Evolutionary conservation across 192 early-diverging fungal genomes (phyloP).

Genomic region (Allomyces arbusculus): DNA sequence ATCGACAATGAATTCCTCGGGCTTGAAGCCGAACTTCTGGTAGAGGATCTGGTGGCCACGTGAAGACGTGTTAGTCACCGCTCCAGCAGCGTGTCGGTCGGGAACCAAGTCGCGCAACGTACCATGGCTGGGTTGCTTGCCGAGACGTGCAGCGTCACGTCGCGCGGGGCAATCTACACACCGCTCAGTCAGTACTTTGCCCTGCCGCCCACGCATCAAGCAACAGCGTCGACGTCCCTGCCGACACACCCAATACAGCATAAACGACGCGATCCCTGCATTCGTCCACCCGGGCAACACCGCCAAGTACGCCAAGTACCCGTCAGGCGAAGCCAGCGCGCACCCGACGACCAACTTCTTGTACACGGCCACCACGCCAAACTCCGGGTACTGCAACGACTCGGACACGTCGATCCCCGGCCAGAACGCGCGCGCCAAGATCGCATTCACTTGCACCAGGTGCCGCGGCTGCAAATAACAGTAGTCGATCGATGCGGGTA

Average conservation of each 20-base stretch:
- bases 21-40: conserved; percentile 83
- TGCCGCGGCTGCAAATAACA: conserved; percentile 50
- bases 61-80: neutral
- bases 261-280: conserved; percentile 62
- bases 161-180: conserved; percentile 28
- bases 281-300: conserved; percentile 68
- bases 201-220: too few species aligned
- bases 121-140: conserved; percentile 82
- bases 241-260: conserved; percentile 63
- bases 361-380: conserved; percentile 64
- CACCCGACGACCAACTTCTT: conserved; percentile 61
- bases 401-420: conserved; percentile 76
- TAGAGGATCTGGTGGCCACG: conserved; percentile 43
- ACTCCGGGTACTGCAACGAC: conserved; percentile 59
- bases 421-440: conserved; percentile 65
- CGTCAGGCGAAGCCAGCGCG: conserved; percentile 80
- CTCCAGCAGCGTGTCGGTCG: too few species aligned
- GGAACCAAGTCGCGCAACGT: too few species aligned
- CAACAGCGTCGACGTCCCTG: conserved; percentile 13
- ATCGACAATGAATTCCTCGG: conserved; percentile 70
- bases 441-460: conserved; percentile 48
- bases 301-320: conserved; percentile 72
- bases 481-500: conserved; percentile 45
- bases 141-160: conserved; percentile 79
- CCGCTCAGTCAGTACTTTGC: too few species aligned